Conservation (phyloP, 2,329 filamentous ascomycete species). For the Trichoderma hamatum region DNA sequence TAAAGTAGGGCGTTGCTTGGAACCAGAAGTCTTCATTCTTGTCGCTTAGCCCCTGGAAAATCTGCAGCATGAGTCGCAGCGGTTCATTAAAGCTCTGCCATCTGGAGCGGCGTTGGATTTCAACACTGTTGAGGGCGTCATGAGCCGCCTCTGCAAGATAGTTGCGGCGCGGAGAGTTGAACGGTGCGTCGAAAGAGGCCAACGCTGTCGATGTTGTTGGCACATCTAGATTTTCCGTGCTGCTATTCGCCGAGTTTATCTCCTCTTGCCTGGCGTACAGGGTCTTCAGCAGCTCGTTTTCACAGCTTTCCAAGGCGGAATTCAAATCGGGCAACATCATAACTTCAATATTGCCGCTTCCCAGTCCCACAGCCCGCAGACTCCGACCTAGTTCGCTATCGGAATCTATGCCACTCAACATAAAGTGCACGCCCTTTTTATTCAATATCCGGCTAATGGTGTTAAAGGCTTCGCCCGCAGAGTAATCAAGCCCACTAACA, state of each 20-base stretch:
- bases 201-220: conserved; percentile 43
- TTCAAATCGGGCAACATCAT: conserved; percentile 88
- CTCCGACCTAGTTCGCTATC: conserved; percentile 75
- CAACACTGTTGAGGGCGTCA: conserved; percentile 70
- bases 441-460: conserved; percentile 84
- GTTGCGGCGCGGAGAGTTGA: conserved; percentile 78
- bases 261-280: conserved; percentile 73
- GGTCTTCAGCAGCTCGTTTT: conserved; percentile 87
- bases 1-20: conserved; percentile 74
- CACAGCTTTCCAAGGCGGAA: conserved; percentile 88
- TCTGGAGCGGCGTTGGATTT: conserved; percentile 61
- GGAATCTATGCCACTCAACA: conserved; percentile 80
- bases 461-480: conserved; percentile 91
- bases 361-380: conserved; percentile 82
- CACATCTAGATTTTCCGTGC: conserved; percentile 52
- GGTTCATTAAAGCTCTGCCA: conserved; percentile 91
- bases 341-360: conserved; percentile 71
- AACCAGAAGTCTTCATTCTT: conserved; percentile 98
- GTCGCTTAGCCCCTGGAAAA: conserved; percentile 85
- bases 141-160: conserved; percentile 79
- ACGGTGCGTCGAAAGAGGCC: conserved; percentile 47
- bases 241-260: conserved; percentile 50
- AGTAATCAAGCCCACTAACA: conserved; percentile 93
- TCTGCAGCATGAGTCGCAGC: conserved; percentile 86
- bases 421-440: conserved; percentile 75